Base-by-base conservation (phyloP, 768 basidiomycete genomes). In the Pleurotus sapidus region DNA sequence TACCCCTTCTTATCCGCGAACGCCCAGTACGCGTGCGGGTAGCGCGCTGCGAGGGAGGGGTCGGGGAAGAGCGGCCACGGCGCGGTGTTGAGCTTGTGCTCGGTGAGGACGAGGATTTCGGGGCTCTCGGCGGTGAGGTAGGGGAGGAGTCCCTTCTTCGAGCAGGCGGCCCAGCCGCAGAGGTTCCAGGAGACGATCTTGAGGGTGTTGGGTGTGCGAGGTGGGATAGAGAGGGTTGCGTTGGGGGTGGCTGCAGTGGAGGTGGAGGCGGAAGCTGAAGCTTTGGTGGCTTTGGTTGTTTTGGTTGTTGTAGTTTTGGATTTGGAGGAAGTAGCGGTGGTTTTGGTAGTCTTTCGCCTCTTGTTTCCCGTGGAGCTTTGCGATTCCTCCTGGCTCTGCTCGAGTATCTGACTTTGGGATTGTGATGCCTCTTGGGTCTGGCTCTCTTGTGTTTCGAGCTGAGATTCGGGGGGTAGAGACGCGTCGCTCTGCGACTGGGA, bases 91-190 rank as follows among this genome's bases (percentile, higher is more conserved):
- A 84, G 91, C 78, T 94, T 95, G 8, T 92, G 94, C 73, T 95
- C 93, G 0, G 90, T 92, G 43, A 95, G 73, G 14, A 95, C 80
- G 20, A 95, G 75, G 24, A 95, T 77, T 65, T 95, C 93, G 0
- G 93, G 84, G 65, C 94, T 86, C 63, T 95, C 93, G 1, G 91
- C 91, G 61, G 91, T 86, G 30, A 94, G 77, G 65, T 95, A 95
- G 64, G 75, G 67, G 63, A 84, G 87, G 73, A 95, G 93, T 0
- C 93, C 93, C 82, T 95, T 94, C 72, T 88, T 93, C 62, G 85
- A 80, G 57, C 86, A 83, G 0, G 91, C 81, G 34, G 84, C 84
- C 51, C 91, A 72, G 3, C 93, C 87, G 60, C 87, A 90, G 5
- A 95, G 81, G 66, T 94, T 94, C 90, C 90, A 94, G 4, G 87